Evolutionary conservation across 129 eudicot genomes (phyloP), one percentile per base, ranked within the genome.

Genomic region (Flaveria robusta): DNA sequence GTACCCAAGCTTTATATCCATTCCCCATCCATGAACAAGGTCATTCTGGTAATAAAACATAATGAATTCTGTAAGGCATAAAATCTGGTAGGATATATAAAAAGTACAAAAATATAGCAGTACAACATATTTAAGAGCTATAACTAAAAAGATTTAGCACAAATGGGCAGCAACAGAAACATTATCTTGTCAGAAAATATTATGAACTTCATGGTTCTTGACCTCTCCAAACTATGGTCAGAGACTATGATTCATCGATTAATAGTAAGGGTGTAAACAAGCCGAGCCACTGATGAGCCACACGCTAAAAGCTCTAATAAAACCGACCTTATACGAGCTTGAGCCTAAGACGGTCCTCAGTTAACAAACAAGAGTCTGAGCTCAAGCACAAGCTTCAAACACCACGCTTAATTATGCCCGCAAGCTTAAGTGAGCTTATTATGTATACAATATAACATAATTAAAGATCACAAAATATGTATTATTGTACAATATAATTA

Each of bases 11-110:
- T 90, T 93, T 82, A 88, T 90, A 84, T 93, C 98, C 96, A 93
- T 83, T 71, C 98, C 98, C 97, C 98, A 93, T 69, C 98, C 98
- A 81, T 90, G 98, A 79, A 93, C 97, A 78, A 93, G 98, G 86
- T 93, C 98, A 84, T 90, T 93, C 98, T 93, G 87, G 29, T 59
- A 59, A 51, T 22, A 59, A 20, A 74, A 50, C 5, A 47, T 24
- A 23, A 11, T 41, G 16, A 54, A 67, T 51, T 16, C 47, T 16
- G 67, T 66, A 66, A 66, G 66, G 67, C 49, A 24, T 56, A 54
- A n/a, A 3, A 37, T 23, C 47, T 23, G 54, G 45, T 19, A 20
- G 22, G 27, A 67, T 24, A 20, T 15, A 14, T 1, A 27, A 29
- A 62, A 24, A 11, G 66, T 24, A 4, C 46, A 42, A 42, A 7